These are phyloP conservation scores for Moricandia arvensis DNA, from an alignment of 345 rosid genomes.

Conservation along the genomic window DNA sequence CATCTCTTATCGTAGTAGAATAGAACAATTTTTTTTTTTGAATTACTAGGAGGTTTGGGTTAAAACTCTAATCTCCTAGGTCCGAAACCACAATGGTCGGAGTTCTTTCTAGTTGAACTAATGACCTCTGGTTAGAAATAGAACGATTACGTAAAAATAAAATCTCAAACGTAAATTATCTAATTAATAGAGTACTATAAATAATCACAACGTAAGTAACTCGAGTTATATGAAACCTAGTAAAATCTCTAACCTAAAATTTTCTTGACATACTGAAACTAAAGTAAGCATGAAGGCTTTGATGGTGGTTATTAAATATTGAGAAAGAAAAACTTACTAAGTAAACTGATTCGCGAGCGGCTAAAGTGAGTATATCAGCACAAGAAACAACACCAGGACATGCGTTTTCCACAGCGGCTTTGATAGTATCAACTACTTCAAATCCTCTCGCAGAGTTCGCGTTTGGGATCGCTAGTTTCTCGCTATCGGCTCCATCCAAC, in stretches of 20 bases:
- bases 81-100: too few species aligned
- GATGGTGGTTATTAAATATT: background rate
- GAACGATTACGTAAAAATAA: too few species aligned
- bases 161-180: too few species aligned
- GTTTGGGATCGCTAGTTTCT: constrained; percentile 55
- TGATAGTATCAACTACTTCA: constrained; percentile 58
- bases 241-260: background rate
- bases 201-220: background rate
- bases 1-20: too few species aligned
- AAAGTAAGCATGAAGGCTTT: background rate
- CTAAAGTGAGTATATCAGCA: constrained; percentile 66
- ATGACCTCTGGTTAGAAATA: too few species aligned
- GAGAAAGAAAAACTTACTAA: constrained; percentile 45
- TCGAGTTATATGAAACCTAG: background rate
- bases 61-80: too few species aligned
- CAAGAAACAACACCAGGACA: constrained; percentile 76
- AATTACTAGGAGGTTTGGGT: too few species aligned
- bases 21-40: too few species aligned
- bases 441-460: constrained; percentile 59
- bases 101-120: too few species aligned
- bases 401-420: constrained; percentile 59
- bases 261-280: background rate
- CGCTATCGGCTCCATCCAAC: constrained; percentile 53
- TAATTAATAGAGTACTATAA: too few species aligned
- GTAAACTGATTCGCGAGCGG: constrained; percentile 69